phyloP scores from a whole-genome alignment of 1,139 yeast genomes.

The Scheffersomyces segobiensis region DNA sequence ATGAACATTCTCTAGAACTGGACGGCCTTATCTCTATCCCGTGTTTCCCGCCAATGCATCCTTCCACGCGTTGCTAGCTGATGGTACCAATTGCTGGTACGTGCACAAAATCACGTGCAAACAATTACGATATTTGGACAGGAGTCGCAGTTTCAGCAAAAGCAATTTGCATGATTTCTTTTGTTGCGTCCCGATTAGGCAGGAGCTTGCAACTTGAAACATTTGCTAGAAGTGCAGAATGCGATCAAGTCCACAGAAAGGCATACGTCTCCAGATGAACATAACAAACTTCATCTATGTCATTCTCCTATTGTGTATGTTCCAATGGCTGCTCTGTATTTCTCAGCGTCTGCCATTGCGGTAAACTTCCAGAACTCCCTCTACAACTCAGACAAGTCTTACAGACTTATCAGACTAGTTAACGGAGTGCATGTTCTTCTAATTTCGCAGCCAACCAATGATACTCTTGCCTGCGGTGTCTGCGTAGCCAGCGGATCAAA shows the following conservation, averaged over 20 bases:
- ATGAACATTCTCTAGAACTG: not conserved
- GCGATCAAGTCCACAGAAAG: too few relatives aligned
- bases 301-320: not conserved
- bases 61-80: too few relatives aligned
- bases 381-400: conserved; percentile 33
- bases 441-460: conserved; percentile 57
- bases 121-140: not conserved
- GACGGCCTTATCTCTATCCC: too few relatives aligned
- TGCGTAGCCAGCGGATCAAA: conserved; percentile 65
- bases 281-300: not conserved
- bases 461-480: conserved; percentile 44
- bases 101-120: not conserved
- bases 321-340: conserved; percentile 3
- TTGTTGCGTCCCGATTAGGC: not conserved
- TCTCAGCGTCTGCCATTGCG: conserved; percentile 13
- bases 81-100: too few relatives aligned
- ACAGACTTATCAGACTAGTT: conserved; percentile 45
- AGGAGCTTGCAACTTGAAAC: not conserved
- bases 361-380: conserved; percentile 31
- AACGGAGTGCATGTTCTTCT: conserved; percentile 56
- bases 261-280: not conserved
- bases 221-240: too few relatives aligned
- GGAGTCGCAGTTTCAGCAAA: not conserved
- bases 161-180: not conserved
- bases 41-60: too few relatives aligned